Evolutionary conservation across 352 stramenopile genomes (phyloP), one percentile per base, ranked within the genome.

Genomic region (Phytopythium oedochilum): DNA sequence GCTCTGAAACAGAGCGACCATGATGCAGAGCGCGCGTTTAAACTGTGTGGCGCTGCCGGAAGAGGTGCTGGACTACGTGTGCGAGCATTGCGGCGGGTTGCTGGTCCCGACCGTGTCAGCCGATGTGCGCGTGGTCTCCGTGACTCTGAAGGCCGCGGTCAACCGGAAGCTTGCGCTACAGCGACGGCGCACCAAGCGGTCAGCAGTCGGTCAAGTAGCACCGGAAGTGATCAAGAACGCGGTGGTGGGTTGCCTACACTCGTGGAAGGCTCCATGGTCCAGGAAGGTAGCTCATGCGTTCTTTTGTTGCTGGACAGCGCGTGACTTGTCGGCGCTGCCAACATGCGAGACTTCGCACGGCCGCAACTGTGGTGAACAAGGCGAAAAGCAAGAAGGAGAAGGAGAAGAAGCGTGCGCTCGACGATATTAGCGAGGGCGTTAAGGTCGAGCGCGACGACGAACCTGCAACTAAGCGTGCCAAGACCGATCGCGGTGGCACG

Each of bases 41-140:
- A 70, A 62, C 12, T 69, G 53, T 23, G 58, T 65, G 0, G 58
- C 72, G 36, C 58, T 94, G n/a, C 67, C 82, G 3, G 39, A 56
- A 5, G 39, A 60, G 1, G 70, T 88, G 23, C 51, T 90, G 20
- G 79, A 92, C 60, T 88, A 68, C 31, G 63, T 94, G 7, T 94
- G 84, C 54, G 74, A 85, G 39, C 56, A 60, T 25, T 94, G 84
- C 35, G 75, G 61, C 23, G 81, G 61, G 8, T 60, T 94, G 1
- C 34, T 89, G 11, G 55, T 91, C 29, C 84, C 84, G 28, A 82
- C 75, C 34, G 38, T 91, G 8, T 81, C 79, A 7, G 70, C 76
- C 0, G 62, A 71, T 38, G 75, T 87, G 18, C 75, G 64, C 12
- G 71, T 94, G 11, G 57, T 83, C 29, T 44, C 75, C 3, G 65